Percentiles rank a stretch among this genome's conserved stretches.
These are phyloP conservation scores for Hypseocharis bilobata DNA, from an alignment of 441 rosid genomes.

Conservation along the genomic window DNA sequence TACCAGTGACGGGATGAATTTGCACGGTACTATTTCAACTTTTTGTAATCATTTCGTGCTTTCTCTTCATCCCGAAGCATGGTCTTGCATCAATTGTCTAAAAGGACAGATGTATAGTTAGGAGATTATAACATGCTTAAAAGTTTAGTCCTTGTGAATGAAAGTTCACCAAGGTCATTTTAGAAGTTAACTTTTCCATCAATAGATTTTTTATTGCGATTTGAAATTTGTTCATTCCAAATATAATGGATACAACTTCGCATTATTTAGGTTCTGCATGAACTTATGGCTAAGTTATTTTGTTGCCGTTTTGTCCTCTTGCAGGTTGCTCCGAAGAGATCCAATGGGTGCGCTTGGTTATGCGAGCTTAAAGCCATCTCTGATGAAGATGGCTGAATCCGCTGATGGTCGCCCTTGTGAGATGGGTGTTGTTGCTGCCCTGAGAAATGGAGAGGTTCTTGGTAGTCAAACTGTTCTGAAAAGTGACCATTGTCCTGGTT, in stretches of 20 bases:
- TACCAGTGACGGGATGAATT: not conserved
- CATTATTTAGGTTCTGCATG: not conserved
- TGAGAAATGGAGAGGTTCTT: conserved; percentile 88
- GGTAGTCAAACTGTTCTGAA: conserved; percentile 97
- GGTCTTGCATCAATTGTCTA: not conserved
- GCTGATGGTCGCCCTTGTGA: conserved; percentile 86
- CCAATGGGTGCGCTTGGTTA: conserved; percentile 99
- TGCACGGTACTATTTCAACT: conserved; percentile 3
- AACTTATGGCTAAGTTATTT: conserved; percentile 11
- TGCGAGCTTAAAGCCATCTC: conserved; percentile 63
- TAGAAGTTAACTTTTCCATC: conserved; percentile 2
- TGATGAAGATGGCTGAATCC: conserved; percentile 68
- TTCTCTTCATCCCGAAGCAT: not conserved
- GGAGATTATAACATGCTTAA: not conserved
- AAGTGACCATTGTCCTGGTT: conserved; percentile 98
- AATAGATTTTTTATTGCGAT: conserved; percentile 2
- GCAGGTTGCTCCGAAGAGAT: conserved; percentile 90
- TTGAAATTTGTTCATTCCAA: conserved; percentile 3
- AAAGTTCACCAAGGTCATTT: not conserved
- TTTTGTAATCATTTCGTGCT: not conserved
- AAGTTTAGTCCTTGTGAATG: conserved; percentile 1
- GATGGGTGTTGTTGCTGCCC: conserved; percentile 84
- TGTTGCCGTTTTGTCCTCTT: conserved; percentile 18
- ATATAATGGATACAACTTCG: conserved; percentile 4
- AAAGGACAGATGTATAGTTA: not conserved